Conservation (phyloP, 345 rosid genomes). For the Reutealis trisperma region DNA sequence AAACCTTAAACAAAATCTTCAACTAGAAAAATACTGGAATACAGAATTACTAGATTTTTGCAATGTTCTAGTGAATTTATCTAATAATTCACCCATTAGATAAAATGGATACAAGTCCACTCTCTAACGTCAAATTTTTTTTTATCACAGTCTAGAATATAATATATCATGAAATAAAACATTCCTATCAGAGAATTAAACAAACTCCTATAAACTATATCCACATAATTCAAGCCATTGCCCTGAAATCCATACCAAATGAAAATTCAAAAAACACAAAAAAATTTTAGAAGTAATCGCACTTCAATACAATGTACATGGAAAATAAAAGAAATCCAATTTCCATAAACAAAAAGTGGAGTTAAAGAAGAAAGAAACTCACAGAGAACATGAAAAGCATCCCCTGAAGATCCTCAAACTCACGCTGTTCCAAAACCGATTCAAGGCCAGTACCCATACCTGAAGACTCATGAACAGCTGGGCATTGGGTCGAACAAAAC, state of each 20-base stretch:
- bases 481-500: slow-evolving; percentile 60
- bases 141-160: not conserved
- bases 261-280: not conserved
- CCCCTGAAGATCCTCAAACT: slow-evolving; percentile 82
- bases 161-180: not conserved
- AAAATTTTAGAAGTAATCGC: not conserved
- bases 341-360: not conserved
- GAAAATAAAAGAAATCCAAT: not conserved
- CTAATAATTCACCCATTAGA: not conserved
- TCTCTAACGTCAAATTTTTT: too few relatives aligned
- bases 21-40: not conserved
- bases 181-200: not conserved
- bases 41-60: not conserved
- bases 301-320: not conserved
- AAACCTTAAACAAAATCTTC: not conserved
- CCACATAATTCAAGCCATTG: not conserved
- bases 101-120: not conserved
- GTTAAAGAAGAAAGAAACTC: slow-evolving; percentile 34
- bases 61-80: not conserved
- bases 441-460: slow-evolving; percentile 44
- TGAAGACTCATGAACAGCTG: slow-evolving; percentile 33
- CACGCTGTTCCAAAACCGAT: slow-evolving; percentile 53
- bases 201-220: not conserved
- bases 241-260: not conserved
- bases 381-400: slow-evolving; percentile 88